These are phyloP conservation scores for Amphicarpaea edgeworthii DNA, from an alignment of 306 rosid species.

Conservation along the genomic window DNA sequence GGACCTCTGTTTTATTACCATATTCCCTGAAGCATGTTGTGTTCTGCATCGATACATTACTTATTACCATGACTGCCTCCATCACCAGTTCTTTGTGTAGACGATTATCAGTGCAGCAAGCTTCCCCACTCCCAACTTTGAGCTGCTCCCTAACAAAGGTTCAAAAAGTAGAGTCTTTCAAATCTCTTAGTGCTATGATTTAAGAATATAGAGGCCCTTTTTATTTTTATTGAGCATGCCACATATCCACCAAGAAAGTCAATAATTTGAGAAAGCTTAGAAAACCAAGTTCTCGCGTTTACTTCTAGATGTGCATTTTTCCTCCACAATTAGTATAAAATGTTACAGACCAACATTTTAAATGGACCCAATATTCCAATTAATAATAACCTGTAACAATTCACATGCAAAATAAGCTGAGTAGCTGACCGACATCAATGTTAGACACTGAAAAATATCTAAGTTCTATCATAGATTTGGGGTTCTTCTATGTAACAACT, in stretches of 20 bases:
- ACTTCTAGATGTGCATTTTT: slow-evolving; percentile 18
- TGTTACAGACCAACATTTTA: slow-evolving; percentile 21
- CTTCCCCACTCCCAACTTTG: slow-evolving; percentile 80
- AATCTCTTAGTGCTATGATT: slow-evolving; percentile 20
- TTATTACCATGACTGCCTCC: slow-evolving; percentile 77
- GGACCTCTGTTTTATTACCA: slow-evolving; percentile 72
- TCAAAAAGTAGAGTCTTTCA: slow-evolving; percentile 26
- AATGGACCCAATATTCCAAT: slow-evolving; percentile 9
- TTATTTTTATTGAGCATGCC: neutral
- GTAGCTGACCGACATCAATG: too few species aligned
- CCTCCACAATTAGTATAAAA: slow-evolving; percentile 8
- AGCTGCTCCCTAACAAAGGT: slow-evolving; percentile 68
- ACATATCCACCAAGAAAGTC: slow-evolving; percentile 27
- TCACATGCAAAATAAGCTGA: slow-evolving; percentile 25
- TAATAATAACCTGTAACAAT: slow-evolving; percentile 1
- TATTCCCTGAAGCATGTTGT: slow-evolving; percentile 59
- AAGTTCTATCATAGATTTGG: slow-evolving; percentile 20
- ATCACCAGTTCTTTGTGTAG: slow-evolving; percentile 56
- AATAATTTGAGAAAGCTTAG: slow-evolving; percentile 33
- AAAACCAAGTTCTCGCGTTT: slow-evolving; percentile 32
- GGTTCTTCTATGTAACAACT: slow-evolving; percentile 14
- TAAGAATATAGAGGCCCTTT: slow-evolving; percentile 6
- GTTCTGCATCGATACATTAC: slow-evolving; percentile 61
- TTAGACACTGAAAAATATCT: slow-evolving; percentile 16
- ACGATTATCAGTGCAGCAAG: slow-evolving; percentile 56